Base-by-base conservation (phyloP, 768 basidiomycete species). In the Trametes punicea region DNA sequence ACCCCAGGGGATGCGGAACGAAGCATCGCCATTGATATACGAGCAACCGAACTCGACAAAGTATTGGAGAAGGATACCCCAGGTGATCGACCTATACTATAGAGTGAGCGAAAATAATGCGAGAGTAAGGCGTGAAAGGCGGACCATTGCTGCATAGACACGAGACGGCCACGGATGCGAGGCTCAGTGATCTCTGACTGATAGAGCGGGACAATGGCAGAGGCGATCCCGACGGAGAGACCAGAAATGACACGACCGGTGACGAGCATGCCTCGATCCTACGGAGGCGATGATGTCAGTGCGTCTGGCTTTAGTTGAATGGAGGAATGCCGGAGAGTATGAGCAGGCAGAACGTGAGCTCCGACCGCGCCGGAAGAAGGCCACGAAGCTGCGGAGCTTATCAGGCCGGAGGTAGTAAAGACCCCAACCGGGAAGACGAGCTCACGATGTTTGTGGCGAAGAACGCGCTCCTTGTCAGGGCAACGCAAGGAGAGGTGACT, bases 1-100 rank as follows among this genome's bases (percentile, higher is more conserved):
- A 53, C 84, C 85, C 87, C 87, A 88, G 9, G 88, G 88, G 61
- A 90, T 85, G 23, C 88, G 83, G 79, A 89, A 90, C 0, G 87
- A 87, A 0, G 86, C 85, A 11, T 68, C 75, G 29, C 87, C 84
- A 18, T 83, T 70, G 67, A 89, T 85, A 67, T 85, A 85, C 7
- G 85, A 88, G 67, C 83, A 86, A 8, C 86, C 87, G 57, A 88
- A 87, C 62, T 87, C 81, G 59, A 88, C 77, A 68, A 88, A 88
- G 72, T 89, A 84, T 59, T 88, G 87, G 40, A 90, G 69, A 61
- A 87, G 73, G 65, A 88, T 88, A 71, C 86, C 86, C 85, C 88
- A 88, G 0, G 87, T 87, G 64, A 87, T 88, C 2, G 85, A 64
- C 64, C 62, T 63, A 29, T 9, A 16, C 11, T 9, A 36, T 26